These are phyloP conservation scores for Jaltomata sinuosa DNA, from an alignment of 257 asterid genomes.

Conservation along the genomic window DNA sequence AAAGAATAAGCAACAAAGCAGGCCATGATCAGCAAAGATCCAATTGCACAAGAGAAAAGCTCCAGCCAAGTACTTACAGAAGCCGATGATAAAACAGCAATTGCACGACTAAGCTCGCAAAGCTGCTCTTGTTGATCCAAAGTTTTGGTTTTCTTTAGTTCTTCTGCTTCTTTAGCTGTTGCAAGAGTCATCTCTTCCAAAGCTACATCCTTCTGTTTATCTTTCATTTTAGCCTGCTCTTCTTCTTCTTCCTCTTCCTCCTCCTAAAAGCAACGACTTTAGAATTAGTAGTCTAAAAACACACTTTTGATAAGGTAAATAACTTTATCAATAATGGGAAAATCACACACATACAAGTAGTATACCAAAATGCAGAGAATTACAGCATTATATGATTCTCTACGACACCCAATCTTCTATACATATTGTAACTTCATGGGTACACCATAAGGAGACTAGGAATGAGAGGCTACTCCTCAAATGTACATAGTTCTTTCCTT, in stretches of 20 bases:
- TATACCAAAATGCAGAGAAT: neutral
- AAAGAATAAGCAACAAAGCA: constrained; percentile 23
- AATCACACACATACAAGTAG: neutral
- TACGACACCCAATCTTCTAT: neutral
- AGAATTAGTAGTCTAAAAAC: constrained; percentile 2
- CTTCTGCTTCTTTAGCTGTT: constrained; percentile 61
- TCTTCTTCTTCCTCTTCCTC: constrained; percentile 92
- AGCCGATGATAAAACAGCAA: constrained; percentile 89
- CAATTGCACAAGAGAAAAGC: neutral
- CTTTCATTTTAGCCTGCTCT: constrained; percentile 68
- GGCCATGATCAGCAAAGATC: constrained; percentile 8
- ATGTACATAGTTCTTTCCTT: neutral
- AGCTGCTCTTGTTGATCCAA: constrained; percentile 90
- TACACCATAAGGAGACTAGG: neutral
- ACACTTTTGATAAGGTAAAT: neutral
- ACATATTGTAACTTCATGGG: neutral
- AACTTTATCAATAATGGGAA: neutral
- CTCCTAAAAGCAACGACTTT: constrained; percentile 46
- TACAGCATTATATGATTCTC: neutral
- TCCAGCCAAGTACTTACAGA: constrained; percentile 43
- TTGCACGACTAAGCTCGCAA: constrained; percentile 86
- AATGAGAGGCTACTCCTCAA: neutral
- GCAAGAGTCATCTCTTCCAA: constrained; percentile 79
- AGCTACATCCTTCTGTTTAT: constrained; percentile 78
- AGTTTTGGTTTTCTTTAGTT: constrained; percentile 37